These are phyloP conservation scores for Ascosphaera aggregata DNA, from an alignment of 2,329 filamentous ascomycete species.

Conservation along the genomic window DNA sequence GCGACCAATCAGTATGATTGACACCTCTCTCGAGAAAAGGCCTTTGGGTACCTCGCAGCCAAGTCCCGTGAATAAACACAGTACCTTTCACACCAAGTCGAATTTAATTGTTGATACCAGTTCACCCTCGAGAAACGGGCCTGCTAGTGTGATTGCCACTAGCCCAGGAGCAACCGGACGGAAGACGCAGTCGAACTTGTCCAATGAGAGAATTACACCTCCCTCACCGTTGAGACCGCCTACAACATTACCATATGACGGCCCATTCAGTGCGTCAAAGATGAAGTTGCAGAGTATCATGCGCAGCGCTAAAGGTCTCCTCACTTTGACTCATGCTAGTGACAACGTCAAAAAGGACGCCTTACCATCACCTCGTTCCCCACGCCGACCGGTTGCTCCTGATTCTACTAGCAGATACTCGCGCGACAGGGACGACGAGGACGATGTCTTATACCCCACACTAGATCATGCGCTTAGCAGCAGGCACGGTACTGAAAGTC, in stretches of 20 bases:
- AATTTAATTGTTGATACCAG: not conserved
- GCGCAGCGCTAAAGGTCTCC: slow-evolving; percentile 64
- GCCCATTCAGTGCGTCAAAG: slow-evolving; percentile 76
- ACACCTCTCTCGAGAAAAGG: not conserved
- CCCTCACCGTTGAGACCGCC: not conserved
- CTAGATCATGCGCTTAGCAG: not conserved
- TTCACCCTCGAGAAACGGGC: not conserved
- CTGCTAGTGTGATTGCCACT: not conserved
- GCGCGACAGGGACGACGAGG: not conserved
- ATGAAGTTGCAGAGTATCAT: slow-evolving; percentile 79
- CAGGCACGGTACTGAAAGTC: not conserved
- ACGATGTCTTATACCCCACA: not conserved
- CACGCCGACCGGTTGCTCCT: not conserved
- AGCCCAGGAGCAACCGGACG: not conserved
- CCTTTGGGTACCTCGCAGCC: not conserved
- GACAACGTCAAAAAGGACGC: not conserved
- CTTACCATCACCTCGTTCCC: not conserved
- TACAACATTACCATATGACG: slow-evolving; percentile 40
- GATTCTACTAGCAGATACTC: not conserved
- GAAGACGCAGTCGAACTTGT: not conserved
- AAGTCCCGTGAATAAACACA: not conserved
- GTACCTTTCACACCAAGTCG: not conserved
- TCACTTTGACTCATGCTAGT: slow-evolving; percentile 29
- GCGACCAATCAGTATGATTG: not conserved
- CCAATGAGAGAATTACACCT: not conserved